Conservation (phyloP, 2,329 filamentous ascomycete genomes). For the Chaetoscypha palmicola region DNA sequence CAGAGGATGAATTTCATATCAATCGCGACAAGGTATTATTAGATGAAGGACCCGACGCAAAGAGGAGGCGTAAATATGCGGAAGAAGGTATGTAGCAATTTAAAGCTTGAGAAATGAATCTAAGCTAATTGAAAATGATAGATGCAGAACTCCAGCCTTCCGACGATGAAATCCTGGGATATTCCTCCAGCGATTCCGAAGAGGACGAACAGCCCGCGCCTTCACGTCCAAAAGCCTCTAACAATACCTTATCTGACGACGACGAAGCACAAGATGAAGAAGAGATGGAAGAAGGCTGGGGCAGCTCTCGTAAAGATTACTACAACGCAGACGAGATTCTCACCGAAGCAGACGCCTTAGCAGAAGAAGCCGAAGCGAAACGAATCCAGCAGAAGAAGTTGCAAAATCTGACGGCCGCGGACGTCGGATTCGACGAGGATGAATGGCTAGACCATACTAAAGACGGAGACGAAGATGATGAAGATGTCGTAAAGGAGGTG, state of each 20-base stretch:
- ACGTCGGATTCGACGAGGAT: slow-evolving; percentile 87
- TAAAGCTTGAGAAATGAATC: too few relatives aligned
- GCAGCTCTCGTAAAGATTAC: slow-evolving; percentile 79
- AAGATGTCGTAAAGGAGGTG: slow-evolving; percentile 72
- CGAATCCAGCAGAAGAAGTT: slow-evolving; percentile 87
- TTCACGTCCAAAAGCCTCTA: slow-evolving; percentile 30
- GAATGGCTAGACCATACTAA: slow-evolving; percentile 66
- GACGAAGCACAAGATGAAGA: slow-evolving; percentile 51
- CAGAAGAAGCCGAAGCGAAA: slow-evolving; percentile 87
- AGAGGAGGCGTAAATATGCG: slow-evolving; percentile 63
- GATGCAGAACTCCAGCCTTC: slow-evolving; percentile 52
- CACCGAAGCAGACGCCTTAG: slow-evolving; percentile 64
- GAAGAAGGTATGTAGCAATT: slow-evolving; percentile 67
- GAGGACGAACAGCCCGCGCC: slow-evolving; percentile 31
- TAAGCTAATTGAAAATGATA: too few relatives aligned
- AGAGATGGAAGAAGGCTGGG: slow-evolving; percentile 68
- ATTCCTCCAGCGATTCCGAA: slow-evolving; percentile 39
- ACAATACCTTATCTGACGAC: slow-evolving; percentile 51
- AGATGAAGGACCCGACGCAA: slow-evolving; percentile 71
- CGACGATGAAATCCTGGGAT: slow-evolving; percentile 54
- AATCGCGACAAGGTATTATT: slow-evolving; percentile 81
- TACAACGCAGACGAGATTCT: slow-evolving; percentile 77
- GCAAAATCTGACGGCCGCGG: slow-evolving; percentile 78
- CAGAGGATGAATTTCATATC: slow-evolving; percentile 87
- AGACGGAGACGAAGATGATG: slow-evolving; percentile 37